Percentiles rank a stretch among this genome's conserved stretches.
phyloP scores from a whole-genome alignment of 805 yeast species.

The Saturnispora halmiae region DNA sequence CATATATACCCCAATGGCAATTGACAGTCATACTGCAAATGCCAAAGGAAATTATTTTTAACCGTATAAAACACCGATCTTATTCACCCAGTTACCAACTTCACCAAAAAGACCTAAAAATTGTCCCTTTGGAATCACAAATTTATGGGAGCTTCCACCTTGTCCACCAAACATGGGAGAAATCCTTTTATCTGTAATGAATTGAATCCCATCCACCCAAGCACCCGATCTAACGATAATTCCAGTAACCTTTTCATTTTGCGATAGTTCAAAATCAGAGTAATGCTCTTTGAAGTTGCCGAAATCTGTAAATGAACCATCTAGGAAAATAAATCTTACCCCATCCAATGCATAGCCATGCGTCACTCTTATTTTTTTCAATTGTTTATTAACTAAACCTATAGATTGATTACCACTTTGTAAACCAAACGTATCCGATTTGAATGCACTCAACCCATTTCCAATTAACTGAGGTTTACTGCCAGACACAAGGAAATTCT shows the following conservation, averaged over 20 bases:
- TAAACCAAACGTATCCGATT: conserved; percentile 21
- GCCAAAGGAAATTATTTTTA: conserved; percentile 7
- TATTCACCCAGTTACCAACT: conserved; percentile 61
- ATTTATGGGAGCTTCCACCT: conserved; percentile 50
- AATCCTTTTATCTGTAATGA: conserved; percentile 52
- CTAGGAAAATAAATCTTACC: conserved; percentile 42
- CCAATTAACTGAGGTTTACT: conserved; percentile 15
- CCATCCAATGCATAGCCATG: conserved; percentile 83
- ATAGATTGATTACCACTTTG: conserved; percentile 14
- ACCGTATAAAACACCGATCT: conserved; percentile 60
- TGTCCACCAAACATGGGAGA: conserved; percentile 58
- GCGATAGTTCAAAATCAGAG: conserved; percentile 45
- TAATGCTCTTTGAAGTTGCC: conserved; percentile 49
- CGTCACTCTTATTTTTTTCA: conserved; percentile 52
- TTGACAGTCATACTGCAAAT: background rate
- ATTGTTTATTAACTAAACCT: conserved; percentile 13
- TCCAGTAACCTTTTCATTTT: conserved; percentile 52
- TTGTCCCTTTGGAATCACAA: conserved; percentile 56
- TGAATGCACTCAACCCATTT: conserved; percentile 13
- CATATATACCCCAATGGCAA: conserved; percentile 16
- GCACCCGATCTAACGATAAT: conserved; percentile 64
- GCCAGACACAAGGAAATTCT: conserved; percentile 23
- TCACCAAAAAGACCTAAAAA: conserved; percentile 70
- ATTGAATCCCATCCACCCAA: conserved; percentile 85
- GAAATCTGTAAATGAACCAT: conserved; percentile 24